Evolutionary conservation across 768 basidiomycete species (phyloP).

Genomic region (Russula compacta): DNA sequence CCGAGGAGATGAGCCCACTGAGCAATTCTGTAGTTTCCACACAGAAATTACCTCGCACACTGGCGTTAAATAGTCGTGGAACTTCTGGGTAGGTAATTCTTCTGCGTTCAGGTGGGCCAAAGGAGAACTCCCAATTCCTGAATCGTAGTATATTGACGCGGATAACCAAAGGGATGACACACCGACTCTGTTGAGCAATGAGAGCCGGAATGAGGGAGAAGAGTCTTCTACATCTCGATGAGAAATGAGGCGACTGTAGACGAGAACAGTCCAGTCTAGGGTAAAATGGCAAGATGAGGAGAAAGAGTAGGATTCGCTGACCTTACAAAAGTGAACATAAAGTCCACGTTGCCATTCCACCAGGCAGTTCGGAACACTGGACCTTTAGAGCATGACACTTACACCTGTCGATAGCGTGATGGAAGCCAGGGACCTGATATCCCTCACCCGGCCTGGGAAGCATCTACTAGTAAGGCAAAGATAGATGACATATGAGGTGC

Average conservation of each 20-base stretch:
- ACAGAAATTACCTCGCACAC: not conserved
- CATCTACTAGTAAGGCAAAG: too few species aligned
- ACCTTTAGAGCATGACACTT: not conserved
- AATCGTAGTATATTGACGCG: not conserved
- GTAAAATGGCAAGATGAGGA: not conserved
- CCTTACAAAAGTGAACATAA: not conserved
- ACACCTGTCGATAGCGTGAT: too few species aligned
- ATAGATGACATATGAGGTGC: too few species aligned
- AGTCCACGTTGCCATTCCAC: not conserved
- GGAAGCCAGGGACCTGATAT: too few species aligned
- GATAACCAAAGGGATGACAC: not conserved
- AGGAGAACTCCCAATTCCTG: too few species aligned
- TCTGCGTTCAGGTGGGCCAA: too few species aligned
- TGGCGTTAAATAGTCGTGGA: too few species aligned
- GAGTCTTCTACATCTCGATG: not conserved
- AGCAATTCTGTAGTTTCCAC: not conserved
- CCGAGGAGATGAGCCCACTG: not conserved
- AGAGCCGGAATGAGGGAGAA: not conserved
- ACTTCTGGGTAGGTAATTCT: too few species aligned
- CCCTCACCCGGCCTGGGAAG: not conserved
- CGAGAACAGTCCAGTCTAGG: not conserved
- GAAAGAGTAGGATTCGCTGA: not conserved
- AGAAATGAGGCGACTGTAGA: not conserved
- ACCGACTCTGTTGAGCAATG: not conserved
- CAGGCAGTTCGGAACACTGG: not conserved